A percentile compares a stretch with the other conserved stretches of the same genome.
Conservation (phyloP, 352 stramenopile genomes). For the Elongisporangium undulatum region DNA sequence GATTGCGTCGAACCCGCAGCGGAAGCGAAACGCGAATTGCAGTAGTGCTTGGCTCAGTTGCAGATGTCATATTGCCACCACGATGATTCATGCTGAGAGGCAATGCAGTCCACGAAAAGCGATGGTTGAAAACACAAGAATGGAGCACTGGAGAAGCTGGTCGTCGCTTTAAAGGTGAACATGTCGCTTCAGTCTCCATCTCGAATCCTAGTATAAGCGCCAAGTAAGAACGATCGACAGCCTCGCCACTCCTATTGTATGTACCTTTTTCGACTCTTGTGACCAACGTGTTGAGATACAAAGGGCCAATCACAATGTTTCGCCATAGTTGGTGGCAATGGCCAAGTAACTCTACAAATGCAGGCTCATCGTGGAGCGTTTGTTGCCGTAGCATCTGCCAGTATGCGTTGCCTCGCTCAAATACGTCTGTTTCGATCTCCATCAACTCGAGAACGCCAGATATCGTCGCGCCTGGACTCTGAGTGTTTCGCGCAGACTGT, state of each 20-base stretch:
- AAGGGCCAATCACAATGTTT: neutral
- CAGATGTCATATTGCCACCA: no score
- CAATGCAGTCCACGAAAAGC: neutral
- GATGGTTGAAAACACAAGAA: neutral
- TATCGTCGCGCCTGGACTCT: neutral
- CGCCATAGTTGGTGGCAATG: neutral
- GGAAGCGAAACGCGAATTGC: neutral
- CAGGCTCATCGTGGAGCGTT: neutral
- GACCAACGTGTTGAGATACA: neutral
- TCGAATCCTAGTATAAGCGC: neutral
- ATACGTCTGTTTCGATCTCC: neutral
- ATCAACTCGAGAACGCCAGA: neutral
- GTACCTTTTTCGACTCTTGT: neutral
- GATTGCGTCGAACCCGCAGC: neutral
- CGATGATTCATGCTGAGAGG: neutral
- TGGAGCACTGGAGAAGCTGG: neutral
- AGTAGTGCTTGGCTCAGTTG: neutral
- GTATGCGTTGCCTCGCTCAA: neutral
- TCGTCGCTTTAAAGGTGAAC: neutral
- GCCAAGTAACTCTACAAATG: neutral
- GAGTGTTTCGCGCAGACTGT: neutral
- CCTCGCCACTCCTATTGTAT: neutral
- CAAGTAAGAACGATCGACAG: neutral
- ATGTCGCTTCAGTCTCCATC: neutral
- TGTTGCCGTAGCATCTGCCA: neutral